Base-by-base conservation (phyloP, 352 stramenopile genomes). In the Pythium rishiriense region DNA sequence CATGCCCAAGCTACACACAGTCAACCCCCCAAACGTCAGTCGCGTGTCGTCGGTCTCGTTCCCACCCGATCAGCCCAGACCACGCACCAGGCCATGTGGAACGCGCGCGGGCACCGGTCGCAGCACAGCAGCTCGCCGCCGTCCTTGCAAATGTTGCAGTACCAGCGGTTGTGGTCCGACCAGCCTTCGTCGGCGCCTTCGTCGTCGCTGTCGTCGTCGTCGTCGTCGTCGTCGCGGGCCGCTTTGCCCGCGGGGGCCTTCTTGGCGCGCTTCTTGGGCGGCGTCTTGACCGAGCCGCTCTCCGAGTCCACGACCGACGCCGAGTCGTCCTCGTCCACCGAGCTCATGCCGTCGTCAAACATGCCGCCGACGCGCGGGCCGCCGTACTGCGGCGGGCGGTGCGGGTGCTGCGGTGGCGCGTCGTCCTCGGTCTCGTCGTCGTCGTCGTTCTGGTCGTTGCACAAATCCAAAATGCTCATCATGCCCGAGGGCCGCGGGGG, bases 61-160 rank as follows among this genome's bases (percentile, higher is more conserved):
- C 52, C 24, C 19, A 65, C 17, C 47, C 25, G 29, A 19, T 17
- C 3, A 43, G 14, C 37, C 11, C 14, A 17, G 37, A 49, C 21
- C 15, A 50, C 55, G 42, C 31, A 63, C 56, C 87, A 96, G 62
- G 72, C 90, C 85, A 93, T 93, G 69, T 98, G 96, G 80, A 97
- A 98, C 19, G 91, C 83, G 55, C 93, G 69, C 15, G 94, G 94
- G 68, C 96, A 98, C 19, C 85, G 87, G 54, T 96, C 90, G 64
- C 96, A 98, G 58, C 86, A 97, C 26, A 97, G 70, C 47, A 98
- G 54, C 60, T 97, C 87, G 35, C 91, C 92, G 46, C 82, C 83
- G 35, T 93, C 88, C 53, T 96, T 96, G 76, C 87, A 96, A 33
- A 96, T 93, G 65, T 96, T 96, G 72, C 87, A 96, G 70, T 96